Conservation (phyloP, 75 land plant species). For the Larix kaempferi region DNA sequence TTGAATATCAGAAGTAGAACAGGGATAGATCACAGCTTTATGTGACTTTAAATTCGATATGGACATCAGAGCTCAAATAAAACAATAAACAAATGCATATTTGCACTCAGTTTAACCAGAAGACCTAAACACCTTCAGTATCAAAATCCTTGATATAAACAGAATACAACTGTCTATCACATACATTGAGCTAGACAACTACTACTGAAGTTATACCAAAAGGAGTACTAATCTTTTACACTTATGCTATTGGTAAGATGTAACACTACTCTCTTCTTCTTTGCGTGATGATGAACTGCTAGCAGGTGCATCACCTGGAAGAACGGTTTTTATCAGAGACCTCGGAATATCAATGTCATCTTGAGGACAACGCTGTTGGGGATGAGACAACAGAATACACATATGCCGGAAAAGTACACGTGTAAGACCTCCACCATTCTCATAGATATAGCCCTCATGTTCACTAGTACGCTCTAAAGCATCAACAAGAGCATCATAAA, state of each 20-base stretch:
- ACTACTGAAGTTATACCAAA: not conserved
- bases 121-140: not conserved
- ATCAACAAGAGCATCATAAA: conserved; percentile 87
- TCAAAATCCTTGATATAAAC: not conserved
- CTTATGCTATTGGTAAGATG: not conserved
- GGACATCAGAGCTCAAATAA: too few relatives aligned
- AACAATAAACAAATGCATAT: not conserved
- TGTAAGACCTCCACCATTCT: conserved; percentile 73
- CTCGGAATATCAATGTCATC: conserved; percentile 77
- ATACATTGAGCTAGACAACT: not conserved
- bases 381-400: conserved; percentile 73
- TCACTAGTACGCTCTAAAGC: conserved; percentile 80
- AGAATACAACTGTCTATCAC: not conserved
- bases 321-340: conserved; percentile 32
- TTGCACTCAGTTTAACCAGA: not conserved
- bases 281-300: not conserved
- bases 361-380: conserved; percentile 79
- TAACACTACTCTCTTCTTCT: conserved; percentile 3
- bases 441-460: conserved; percentile 85
- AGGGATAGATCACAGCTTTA: too few relatives aligned
- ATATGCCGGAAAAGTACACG: conserved; percentile 69
- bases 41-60: too few relatives aligned
- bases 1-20: too few relatives aligned
- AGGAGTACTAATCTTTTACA: not conserved
- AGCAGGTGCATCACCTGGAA: not conserved